Conservation (phyloP, 768 basidiomycete species). For the Harrya chromipes region DNA sequence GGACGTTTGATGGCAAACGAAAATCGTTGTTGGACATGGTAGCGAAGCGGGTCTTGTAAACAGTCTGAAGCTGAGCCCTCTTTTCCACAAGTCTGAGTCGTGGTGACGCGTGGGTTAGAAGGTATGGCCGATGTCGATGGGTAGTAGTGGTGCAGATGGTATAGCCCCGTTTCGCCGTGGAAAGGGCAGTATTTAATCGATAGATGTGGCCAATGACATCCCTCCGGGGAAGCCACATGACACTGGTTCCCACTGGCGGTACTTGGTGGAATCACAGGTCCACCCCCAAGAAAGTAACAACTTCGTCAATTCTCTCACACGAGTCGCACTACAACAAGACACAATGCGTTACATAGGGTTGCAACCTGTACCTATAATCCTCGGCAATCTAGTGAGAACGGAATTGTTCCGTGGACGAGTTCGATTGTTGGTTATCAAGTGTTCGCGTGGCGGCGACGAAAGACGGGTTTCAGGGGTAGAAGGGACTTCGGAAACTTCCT, state of each 20-base stretch:
- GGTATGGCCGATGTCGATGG: neutral
- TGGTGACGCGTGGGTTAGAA: neutral
- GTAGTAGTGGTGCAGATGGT: too few species aligned
- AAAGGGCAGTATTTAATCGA: too few species aligned
- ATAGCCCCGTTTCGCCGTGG: too few species aligned
- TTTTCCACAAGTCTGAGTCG: neutral
- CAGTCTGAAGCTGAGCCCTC: neutral
- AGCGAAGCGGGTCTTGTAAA: slow-evolving; percentile 7
- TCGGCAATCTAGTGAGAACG: neutral
- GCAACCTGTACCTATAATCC: too few species aligned
- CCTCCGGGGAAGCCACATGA: too few species aligned
- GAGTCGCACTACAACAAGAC: neutral
- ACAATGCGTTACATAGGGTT: neutral
- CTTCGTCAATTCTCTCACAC: neutral
- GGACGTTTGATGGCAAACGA: slow-evolving; percentile 65
- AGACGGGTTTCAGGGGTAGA: slow-evolving; percentile 31
- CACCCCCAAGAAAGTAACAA: neutral
- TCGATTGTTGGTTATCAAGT: neutral
- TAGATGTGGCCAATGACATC: too few species aligned
- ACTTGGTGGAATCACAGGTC: too few species aligned
- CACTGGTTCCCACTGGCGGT: too few species aligned
- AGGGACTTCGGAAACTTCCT: slow-evolving; percentile 50
- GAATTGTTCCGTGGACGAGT: neutral
- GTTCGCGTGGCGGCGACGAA: slow-evolving; percentile 4
- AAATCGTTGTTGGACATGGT: slow-evolving; percentile 19